A percentile compares a stretch with the other conserved stretches of the same genome.
Conservation (phyloP, 805 yeast species). For the Monosporozyma siamensis region DNA sequence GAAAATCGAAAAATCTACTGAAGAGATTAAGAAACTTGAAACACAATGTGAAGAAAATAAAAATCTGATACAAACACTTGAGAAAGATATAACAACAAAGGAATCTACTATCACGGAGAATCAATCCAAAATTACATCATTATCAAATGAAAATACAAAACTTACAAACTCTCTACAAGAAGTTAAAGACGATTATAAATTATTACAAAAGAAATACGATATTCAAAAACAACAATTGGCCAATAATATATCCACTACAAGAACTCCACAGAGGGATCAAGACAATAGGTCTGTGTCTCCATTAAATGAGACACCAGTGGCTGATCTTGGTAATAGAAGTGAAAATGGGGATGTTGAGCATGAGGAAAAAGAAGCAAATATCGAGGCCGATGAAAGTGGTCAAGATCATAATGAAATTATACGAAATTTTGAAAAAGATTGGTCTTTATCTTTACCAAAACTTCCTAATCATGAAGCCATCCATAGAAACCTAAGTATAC, state of each 20-base stretch:
- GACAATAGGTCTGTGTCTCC: background rate
- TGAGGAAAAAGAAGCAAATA: background rate
- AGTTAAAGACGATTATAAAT: slow-evolving; percentile 22
- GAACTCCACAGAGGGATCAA: background rate
- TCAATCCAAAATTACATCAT: slow-evolving; percentile 8
- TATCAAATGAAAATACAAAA: slow-evolving; percentile 20
- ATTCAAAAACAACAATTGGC: slow-evolving; percentile 21
- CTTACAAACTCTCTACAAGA: slow-evolving; percentile 18
- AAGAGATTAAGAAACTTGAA: slow-evolving; percentile 8
- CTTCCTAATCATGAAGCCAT: background rate
- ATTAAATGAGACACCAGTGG: background rate
- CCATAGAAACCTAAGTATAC: background rate
- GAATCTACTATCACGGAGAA: background rate
- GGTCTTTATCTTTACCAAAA: background rate
- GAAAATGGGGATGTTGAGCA: too few species aligned
- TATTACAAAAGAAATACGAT: slow-evolving; percentile 21
- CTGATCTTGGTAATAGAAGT: background rate
- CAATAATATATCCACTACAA: slow-evolving; percentile 4
- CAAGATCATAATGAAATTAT: slow-evolving; percentile 1
- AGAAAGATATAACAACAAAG: background rate
- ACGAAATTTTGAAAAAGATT: slow-evolving; percentile 4
- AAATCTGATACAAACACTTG: slow-evolving; percentile 5
- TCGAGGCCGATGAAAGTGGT: background rate
- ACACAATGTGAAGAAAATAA: background rate
- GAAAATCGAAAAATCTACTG: background rate